phyloP scores from a whole-genome alignment of 352 stramenopile species.

The Thalassiosira exigua region DNA sequence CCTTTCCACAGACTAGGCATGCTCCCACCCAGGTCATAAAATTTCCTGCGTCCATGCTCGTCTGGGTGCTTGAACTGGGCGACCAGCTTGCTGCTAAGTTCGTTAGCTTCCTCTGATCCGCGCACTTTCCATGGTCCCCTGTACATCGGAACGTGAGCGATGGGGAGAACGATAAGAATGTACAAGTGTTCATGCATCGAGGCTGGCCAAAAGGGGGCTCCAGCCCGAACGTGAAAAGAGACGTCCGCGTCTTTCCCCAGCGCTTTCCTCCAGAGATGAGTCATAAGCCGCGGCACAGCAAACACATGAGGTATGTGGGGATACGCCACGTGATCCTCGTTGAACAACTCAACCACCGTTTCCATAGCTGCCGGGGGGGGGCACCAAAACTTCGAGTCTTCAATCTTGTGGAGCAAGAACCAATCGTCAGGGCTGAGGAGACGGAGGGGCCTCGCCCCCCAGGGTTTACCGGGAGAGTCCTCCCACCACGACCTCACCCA shows the following conservation, averaged over 20 bases:
- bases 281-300: constrained; percentile 10
- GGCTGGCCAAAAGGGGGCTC: neutral
- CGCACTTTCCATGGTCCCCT: constrained; percentile 18
- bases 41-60: too few species aligned
- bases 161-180: constrained; percentile 43
- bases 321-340: constrained; percentile 6
- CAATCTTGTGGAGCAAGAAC: constrained; percentile 2
- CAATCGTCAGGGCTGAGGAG: neutral
- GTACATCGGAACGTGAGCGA: constrained; percentile 12
- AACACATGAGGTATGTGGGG: constrained; percentile 24
- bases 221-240: constrained; percentile 5
- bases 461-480: neutral
- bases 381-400: constrained; percentile 25
- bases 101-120: too few species aligned
- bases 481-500: constrained; percentile 3
- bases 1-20: too few species aligned
- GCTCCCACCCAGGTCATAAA: too few species aligned
- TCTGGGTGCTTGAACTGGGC: too few species aligned
- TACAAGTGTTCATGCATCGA: constrained; percentile 37
- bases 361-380: constrained; percentile 30
- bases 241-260: constrained; percentile 28
- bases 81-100: too few species aligned
- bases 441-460: neutral
- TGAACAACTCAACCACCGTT: constrained; percentile 19
- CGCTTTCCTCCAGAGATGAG: neutral